A percentile compares a stretch with the other conserved stretches of the same genome.
These are phyloP conservation scores for Teunomyces kruisii DNA, from an alignment of 805 yeast species.

Conservation along the genomic window DNA sequence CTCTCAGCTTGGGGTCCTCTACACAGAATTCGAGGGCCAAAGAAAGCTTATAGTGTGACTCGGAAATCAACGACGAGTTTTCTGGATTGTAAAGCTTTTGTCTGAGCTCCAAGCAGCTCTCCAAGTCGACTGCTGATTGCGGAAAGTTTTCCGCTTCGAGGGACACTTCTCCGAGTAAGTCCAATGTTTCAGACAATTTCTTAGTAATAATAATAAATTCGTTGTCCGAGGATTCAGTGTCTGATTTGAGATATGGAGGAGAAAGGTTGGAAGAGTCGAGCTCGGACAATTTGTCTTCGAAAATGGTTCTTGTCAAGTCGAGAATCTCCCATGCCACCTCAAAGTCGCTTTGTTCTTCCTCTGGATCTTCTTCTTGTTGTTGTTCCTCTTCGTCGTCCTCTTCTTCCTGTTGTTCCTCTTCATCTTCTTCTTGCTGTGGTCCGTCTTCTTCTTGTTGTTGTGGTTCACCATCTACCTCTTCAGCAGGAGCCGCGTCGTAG, in stretches of 20 bases:
- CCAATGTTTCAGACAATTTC: conserved; percentile 72
- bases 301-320: conserved; percentile 72
- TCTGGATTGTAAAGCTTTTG: conserved; percentile 47
- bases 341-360: conserved; percentile 65
- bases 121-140: conserved; percentile 73
- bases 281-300: conserved; percentile 41
- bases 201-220: conserved; percentile 38
- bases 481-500: conserved; percentile 24
- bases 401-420: conserved; percentile 19
- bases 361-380: conserved; percentile 27
- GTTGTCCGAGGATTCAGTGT: conserved; percentile 30
- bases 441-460: conserved; percentile 12
- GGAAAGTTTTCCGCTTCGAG: conserved; percentile 84
- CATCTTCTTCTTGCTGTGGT: conserved; percentile 17
- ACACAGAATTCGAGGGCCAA: conserved; percentile 71
- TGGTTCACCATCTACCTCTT: conserved; percentile 20
- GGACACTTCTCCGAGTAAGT: conserved; percentile 84
- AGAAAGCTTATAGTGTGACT: conserved; percentile 78
- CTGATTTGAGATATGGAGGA: conserved; percentile 30
- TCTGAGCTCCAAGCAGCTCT: conserved; percentile 55
- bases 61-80: conserved; percentile 63
- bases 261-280: conserved; percentile 5
- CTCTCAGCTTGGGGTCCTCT: conserved; percentile 48
- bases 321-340: conserved; percentile 87
- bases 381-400: conserved; percentile 22